Percentiles rank a stretch among this genome's conserved stretches.
These are phyloP conservation scores for Cucumis cinereus DNA, from an alignment of 306 rosid species.

Conservation along the genomic window DNA sequence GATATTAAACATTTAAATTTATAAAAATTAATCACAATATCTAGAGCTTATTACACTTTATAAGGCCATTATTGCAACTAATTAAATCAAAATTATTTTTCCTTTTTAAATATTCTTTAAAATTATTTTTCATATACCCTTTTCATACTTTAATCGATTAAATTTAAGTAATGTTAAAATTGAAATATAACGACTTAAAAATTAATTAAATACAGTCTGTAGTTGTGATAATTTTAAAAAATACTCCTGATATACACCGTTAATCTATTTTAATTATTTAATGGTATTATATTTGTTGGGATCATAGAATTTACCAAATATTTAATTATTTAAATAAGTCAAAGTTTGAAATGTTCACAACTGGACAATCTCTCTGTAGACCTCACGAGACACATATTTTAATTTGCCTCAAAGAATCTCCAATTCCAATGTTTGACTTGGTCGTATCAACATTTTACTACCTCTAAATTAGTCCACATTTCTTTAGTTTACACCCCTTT, in stretches of 20 bases:
- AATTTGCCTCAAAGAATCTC: background rate
- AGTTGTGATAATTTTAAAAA: background rate
- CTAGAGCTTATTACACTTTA: background rate
- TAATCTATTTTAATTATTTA: background rate
- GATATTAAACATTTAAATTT: too few relatives aligned
- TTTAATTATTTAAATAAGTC: background rate
- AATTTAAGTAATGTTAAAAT: background rate
- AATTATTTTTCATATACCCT: too few relatives aligned
- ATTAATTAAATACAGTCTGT: background rate
- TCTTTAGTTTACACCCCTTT: background rate
- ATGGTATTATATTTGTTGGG: background rate
- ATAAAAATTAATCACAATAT: too few relatives aligned
- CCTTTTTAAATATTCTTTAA: too few relatives aligned
- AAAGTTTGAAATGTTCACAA: background rate
- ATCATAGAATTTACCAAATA: background rate
- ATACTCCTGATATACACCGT: background rate
- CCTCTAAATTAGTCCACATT: background rate
- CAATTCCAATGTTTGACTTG: background rate
- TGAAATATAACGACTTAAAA: too few relatives aligned
- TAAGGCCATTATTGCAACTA: background rate
- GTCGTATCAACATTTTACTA: background rate
- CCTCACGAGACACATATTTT: background rate
- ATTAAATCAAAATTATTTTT: too few relatives aligned
- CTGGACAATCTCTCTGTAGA: background rate
- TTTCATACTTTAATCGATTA: too few relatives aligned